Evolutionary conservation across 2,329 filamentous ascomycete genomes (phyloP).

Genomic region (Fusarium sp.): DNA sequence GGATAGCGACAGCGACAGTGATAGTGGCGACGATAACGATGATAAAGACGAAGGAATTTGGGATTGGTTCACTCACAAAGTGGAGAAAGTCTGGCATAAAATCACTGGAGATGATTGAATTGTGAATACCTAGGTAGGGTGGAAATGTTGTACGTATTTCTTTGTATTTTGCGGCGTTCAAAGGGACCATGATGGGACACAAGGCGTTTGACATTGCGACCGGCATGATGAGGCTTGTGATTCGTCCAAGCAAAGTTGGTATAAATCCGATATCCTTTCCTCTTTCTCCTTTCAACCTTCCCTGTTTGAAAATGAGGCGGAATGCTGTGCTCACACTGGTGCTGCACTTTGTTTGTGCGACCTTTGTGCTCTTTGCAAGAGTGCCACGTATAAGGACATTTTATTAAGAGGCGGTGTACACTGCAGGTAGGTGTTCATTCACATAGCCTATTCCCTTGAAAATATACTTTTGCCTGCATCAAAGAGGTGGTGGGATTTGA

Average conservation of each 20-base stretch:
- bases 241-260: not conserved
- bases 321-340: not conserved
- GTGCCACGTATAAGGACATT: conserved; percentile 7
- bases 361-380: not conserved
- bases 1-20: conserved; percentile 19
- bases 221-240: not conserved
- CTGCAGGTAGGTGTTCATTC: not conserved
- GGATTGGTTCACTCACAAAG: conserved; percentile 62
- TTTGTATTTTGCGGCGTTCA: conserved; percentile 25
- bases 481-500: not conserved
- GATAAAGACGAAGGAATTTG: conserved; percentile 53
- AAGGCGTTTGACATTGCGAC: conserved; percentile 16
- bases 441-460: not conserved
- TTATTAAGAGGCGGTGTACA: not conserved
- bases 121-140: not conserved
- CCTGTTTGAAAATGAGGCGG: conserved; percentile 6
- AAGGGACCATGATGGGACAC: not conserved
- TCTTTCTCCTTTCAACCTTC: not conserved
- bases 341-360: not conserved
- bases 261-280: not conserved
- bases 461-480: not conserved
- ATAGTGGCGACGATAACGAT: conserved; percentile 41
- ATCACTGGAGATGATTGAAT: conserved; percentile 46
- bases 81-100: conserved; percentile 58
- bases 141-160: not conserved